These are phyloP conservation scores for Coriaria nepalensis DNA, from an alignment of 306 rosid genomes.

Conservation along the genomic window DNA sequence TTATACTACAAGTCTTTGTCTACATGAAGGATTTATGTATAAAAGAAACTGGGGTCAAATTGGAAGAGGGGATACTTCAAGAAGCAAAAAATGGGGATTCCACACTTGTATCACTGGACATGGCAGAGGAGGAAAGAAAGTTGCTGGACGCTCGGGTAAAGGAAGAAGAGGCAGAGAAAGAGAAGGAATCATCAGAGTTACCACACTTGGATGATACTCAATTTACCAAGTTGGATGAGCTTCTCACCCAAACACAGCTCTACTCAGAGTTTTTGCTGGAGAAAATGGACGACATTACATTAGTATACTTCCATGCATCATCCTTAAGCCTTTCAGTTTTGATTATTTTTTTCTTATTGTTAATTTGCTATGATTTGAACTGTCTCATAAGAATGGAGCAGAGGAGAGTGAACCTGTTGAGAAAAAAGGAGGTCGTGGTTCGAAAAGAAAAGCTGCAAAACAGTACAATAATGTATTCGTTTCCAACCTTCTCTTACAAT, in stretches of 20 bases:
- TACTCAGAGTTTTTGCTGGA: constrained; percentile 74
- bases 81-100: constrained; percentile 31
- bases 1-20: not conserved
- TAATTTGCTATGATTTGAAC: constrained; percentile 12
- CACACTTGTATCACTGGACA: constrained; percentile 22
- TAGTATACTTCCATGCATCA: constrained; percentile 24
- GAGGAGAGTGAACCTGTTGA: constrained; percentile 28
- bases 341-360: not conserved
- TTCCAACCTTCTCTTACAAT: too few relatives aligned
- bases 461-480: constrained; percentile 51
- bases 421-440: constrained; percentile 48
- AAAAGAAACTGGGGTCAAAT: constrained; percentile 22
- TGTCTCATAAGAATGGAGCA: constrained; percentile 35
- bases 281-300: constrained; percentile 87
- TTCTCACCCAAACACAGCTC: constrained; percentile 69
- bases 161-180: constrained; percentile 36
- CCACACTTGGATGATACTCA: constrained; percentile 39
- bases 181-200: constrained; percentile 18
- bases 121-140: constrained; percentile 52
- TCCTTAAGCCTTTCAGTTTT: constrained; percentile 5
- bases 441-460: constrained; percentile 55
- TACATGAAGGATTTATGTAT: constrained; percentile 34
- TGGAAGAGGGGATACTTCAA: constrained; percentile 23
- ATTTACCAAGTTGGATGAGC: constrained; percentile 82
- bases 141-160: constrained; percentile 41